Evolutionary conservation across 495 filamentous ascomycete species (phyloP).

Genomic region (Penicillium ochrochloron): DNA sequence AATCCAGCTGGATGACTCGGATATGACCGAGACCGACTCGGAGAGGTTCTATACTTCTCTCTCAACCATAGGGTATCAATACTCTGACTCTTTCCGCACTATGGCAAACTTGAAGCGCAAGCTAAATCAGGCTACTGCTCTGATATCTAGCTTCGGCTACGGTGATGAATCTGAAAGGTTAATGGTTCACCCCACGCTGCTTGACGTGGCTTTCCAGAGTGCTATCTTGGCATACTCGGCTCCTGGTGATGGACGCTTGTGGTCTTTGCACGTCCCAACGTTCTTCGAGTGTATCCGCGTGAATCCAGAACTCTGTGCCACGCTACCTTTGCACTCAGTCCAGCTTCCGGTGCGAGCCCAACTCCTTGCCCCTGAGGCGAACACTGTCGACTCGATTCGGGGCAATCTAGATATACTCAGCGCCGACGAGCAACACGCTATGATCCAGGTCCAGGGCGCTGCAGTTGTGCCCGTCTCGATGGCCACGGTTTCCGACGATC

Average conservation of each 20-base stretch:
- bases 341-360: neutral
- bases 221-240: slow-evolving; percentile 48
- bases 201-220: slow-evolving; percentile 54
- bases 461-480: slow-evolving; percentile 3
- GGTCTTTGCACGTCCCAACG: slow-evolving; percentile 2
- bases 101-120: neutral
- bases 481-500: slow-evolving; percentile 10
- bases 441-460: slow-evolving; percentile 12
- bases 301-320: neutral
- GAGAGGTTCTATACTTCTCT: slow-evolving; percentile 25
- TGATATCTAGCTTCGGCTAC: neutral
- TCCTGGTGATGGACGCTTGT: slow-evolving; percentile 41
- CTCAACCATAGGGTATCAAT: neutral
- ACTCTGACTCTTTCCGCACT: neutral
- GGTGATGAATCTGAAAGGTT: neutral
- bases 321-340: neutral
- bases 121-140: neutral
- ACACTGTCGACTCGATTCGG: neutral
- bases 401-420: slow-evolving; percentile 3
- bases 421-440: neutral
- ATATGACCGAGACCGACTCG: slow-evolving; percentile 38
- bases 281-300: neutral
- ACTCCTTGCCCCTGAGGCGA: neutral
- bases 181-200: slow-evolving; percentile 50
- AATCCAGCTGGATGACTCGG: neutral